Evolutionary conservation across 345 rosid species (phyloP).

Genomic region (Draba incana): DNA sequence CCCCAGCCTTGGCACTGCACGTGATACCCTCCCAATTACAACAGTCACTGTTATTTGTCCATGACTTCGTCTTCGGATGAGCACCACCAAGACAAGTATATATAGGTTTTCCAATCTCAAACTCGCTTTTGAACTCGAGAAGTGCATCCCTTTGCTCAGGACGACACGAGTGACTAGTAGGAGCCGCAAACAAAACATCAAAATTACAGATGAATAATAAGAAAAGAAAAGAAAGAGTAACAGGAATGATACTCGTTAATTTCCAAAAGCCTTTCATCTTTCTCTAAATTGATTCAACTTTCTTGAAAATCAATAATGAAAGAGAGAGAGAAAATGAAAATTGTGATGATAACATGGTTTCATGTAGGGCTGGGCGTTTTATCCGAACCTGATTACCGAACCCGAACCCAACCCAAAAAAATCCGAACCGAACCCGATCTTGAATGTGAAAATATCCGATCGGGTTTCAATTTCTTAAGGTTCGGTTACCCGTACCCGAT

Average conservation of each 20-base stretch:
- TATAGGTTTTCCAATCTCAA: not conserved
- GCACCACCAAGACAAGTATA: no score
- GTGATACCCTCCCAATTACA: conserved; percentile 15
- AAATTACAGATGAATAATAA: not conserved
- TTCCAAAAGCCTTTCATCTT: not conserved
- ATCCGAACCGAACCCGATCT: no score
- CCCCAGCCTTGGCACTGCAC: not conserved
- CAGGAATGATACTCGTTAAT: not conserved
- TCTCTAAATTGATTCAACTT: not conserved
- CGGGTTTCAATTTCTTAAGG: no score
- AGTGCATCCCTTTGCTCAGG: conserved; percentile 11
- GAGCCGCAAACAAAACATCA: not conserved
- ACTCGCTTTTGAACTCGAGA: not conserved
- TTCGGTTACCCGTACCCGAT: no score
- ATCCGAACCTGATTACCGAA: no score
- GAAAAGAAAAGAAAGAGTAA: not conserved
- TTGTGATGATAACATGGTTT: not conserved
- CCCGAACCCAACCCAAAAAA: no score
- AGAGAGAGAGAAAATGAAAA: not conserved
- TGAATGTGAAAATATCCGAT: no score
- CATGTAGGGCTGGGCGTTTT: no score
- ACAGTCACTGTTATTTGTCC: not conserved
- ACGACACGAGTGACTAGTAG: not conserved
- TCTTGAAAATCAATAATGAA: not conserved
- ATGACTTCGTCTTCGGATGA: not conserved